Base-by-base conservation (phyloP, 352 stramenopile species). In the Pythium biforme region DNA sequence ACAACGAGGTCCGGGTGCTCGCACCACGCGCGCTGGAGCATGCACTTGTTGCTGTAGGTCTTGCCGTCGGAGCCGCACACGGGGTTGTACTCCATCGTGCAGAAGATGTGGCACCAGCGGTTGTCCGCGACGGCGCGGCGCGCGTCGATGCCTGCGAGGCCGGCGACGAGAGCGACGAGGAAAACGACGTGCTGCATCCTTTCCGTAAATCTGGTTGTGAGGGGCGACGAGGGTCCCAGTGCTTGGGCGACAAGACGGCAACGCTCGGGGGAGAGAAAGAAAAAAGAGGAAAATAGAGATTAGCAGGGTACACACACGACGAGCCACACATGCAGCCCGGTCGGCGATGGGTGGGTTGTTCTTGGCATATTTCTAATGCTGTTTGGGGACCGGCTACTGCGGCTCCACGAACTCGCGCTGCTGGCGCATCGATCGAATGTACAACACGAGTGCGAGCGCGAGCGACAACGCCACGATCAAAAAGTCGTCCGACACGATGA, bases 371-470 rank as follows among this genome's bases (percentile, higher is more conserved):
- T n/a, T 43, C 37, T 43, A 43, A 11, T 19, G 34, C 34, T 17
- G 8, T 41, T 41, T 3, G 7, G 34, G 15, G 34, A 19, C 4
- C 45, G 53, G 57, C 52, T 66, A 53, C 25, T 54, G 46, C 41
- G n/a, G 43, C 25, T 55, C 58, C 1, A 25, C 47, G 33, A 34
- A 34, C 15, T 62, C 61, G 40, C 61, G 61, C 25, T 71, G 75
- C 74, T 89, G 74, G 9, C 83, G 75, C 65, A 89, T 69, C 8
- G 80, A 86, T 41, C 81, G 83, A 50, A 93, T 80, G 76, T 90
- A 93, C 31, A 93, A 60, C 63, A 93, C 79, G 40, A 88, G 55
- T 8, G 65, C 81, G 26, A 93, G 78, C 11, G 78, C 76, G 27
- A 93, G 53, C 52, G 79, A 66, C 25, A 93, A 69, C 59, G 77